These are phyloP conservation scores for Wickerhamomyces queroliae DNA, from an alignment of 805 yeast species.

Conservation along the genomic window DNA sequence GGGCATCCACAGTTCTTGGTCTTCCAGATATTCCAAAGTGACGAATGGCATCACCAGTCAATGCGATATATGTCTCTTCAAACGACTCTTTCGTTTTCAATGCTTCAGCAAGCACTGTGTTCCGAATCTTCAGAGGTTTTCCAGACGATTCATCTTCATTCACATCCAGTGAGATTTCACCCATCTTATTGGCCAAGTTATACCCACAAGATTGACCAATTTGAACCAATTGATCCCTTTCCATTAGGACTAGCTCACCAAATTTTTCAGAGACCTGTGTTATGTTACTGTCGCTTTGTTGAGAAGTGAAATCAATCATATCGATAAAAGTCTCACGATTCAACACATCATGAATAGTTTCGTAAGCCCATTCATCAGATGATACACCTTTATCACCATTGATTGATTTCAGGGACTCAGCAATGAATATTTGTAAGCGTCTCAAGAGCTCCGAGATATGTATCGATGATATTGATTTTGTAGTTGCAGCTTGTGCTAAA, in stretches of 20 bases:
- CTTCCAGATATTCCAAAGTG: constrained; percentile 48
- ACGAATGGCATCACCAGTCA: constrained; percentile 52
- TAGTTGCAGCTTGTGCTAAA: constrained; percentile 29
- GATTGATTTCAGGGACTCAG: constrained; percentile 27
- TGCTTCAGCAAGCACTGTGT: neutral
- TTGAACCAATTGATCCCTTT: constrained; percentile 36
- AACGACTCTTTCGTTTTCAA: constrained; percentile 31
- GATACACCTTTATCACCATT: constrained; percentile 16
- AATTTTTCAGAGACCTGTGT: constrained; percentile 29
- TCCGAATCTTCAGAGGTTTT: constrained; percentile 8
- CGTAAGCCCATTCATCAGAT: constrained; percentile 35
- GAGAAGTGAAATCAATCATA: constrained; percentile 13
- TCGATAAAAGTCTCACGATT: constrained; percentile 14
- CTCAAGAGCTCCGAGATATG: constrained; percentile 34
- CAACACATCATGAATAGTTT: constrained; percentile 36
- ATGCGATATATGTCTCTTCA: constrained; percentile 35
- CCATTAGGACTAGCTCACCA: constrained; percentile 44
- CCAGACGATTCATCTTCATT: constrained; percentile 3
- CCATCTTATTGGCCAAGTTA: constrained; percentile 25
- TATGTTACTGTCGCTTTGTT: constrained; percentile 17
- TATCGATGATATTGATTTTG: constrained; percentile 36
- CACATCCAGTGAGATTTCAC: constrained; percentile 6
- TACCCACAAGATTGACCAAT: constrained; percentile 27
- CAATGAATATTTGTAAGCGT: constrained; percentile 28
- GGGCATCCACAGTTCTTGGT: constrained; percentile 61